phyloP scores from a whole-genome alignment of 2,329 filamentous ascomycete genomes.

The Microcyclospora pomicola region DNA sequence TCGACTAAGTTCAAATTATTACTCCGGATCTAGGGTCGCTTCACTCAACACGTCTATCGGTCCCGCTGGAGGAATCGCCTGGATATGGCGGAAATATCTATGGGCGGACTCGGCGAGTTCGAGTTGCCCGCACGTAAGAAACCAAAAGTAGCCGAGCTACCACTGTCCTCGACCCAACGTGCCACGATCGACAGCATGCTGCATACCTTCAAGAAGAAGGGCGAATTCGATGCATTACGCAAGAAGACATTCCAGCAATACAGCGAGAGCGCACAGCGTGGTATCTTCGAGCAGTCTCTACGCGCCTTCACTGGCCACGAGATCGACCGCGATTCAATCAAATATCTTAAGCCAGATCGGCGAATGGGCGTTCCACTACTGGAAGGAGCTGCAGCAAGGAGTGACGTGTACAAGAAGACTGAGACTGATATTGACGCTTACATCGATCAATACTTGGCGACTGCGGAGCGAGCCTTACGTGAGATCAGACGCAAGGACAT shows the following conservation, averaged over 20 bases:
- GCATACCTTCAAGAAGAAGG: slow-evolving; percentile 77
- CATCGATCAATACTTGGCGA: slow-evolving; percentile 48
- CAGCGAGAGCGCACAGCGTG: slow-evolving; percentile 40
- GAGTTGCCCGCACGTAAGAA: slow-evolving; percentile 35
- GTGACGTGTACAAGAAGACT: slow-evolving; percentile 59
- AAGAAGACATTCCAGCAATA: slow-evolving; percentile 64
- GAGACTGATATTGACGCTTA: slow-evolving; percentile 53
- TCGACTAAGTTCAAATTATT: too few relatives aligned
- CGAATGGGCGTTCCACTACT: slow-evolving; percentile 61
- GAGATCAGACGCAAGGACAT: slow-evolving; percentile 54
- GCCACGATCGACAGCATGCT: slow-evolving; percentile 60
- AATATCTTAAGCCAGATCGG: slow-evolving; percentile 58
- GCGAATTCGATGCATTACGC: slow-evolving; percentile 64
- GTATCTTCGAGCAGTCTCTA: slow-evolving; percentile 22
- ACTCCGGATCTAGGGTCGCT: too few relatives aligned
- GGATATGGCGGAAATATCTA: slow-evolving; percentile 6
- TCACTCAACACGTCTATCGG: too few relatives aligned
- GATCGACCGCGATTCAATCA: slow-evolving; percentile 55
- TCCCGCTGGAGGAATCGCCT: too few relatives aligned
- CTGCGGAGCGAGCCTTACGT: slow-evolving; percentile 57
- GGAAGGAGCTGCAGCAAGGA: slow-evolving; percentile 64
- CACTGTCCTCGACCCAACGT: slow-evolving; percentile 57
- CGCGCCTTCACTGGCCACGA: slow-evolving; percentile 52
- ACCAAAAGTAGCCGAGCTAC: slow-evolving; percentile 62
- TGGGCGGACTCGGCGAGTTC: slow-evolving; percentile 14